Evolutionary conservation across 257 asterid genomes (phyloP).

Genomic region (Fraxinus cuspidata): DNA sequence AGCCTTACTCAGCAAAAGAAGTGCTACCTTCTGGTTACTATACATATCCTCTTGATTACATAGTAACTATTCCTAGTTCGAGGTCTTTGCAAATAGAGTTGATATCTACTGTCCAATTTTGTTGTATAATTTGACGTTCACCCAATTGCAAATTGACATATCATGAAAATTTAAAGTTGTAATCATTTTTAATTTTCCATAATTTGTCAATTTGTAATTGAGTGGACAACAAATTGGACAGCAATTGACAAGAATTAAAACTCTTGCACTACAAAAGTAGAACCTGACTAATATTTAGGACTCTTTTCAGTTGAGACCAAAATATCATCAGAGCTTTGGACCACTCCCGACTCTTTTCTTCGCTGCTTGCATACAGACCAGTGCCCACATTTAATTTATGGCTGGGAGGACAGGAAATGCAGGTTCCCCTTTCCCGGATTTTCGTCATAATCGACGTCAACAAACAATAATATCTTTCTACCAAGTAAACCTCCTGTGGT

Average conservation of each 20-base stretch:
- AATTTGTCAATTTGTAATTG: too few relatives aligned
- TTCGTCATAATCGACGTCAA: not conserved
- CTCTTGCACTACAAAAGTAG: not conserved
- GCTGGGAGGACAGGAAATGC: not conserved
- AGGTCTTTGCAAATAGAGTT: not conserved
- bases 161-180: too few relatives aligned
- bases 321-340: not conserved
- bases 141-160: too few relatives aligned
- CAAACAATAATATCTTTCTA: not conserved
- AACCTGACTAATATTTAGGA: too few relatives aligned
- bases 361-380: not conserved
- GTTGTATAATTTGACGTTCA: too few relatives aligned
- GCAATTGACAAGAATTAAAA: not conserved
- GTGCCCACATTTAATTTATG: not conserved
- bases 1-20: slow-evolving; percentile 1
- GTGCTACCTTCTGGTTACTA: not conserved
- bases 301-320: too few relatives aligned
- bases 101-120: too few relatives aligned
- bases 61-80: not conserved
- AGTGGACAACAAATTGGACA: too few relatives aligned
- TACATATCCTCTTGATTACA: not conserved
- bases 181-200: too few relatives aligned
- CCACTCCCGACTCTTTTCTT: not conserved
- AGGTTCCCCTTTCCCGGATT: not conserved
- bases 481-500: not conserved